These are phyloP conservation scores for Blastosporella zonata DNA, from an alignment of 1,284 basidiomycete species.

Conservation along the genomic window DNA sequence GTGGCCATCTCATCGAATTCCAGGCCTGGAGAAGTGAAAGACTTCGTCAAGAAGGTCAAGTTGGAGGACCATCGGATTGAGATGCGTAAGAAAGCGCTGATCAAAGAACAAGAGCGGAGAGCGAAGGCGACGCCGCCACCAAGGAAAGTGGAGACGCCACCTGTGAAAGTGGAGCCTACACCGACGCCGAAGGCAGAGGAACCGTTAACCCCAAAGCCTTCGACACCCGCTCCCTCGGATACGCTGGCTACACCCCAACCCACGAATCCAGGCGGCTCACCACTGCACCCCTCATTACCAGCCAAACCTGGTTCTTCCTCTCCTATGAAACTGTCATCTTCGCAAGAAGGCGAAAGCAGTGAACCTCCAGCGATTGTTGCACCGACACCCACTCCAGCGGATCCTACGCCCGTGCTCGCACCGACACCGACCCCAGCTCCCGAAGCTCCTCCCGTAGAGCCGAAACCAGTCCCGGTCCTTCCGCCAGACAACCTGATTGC, in stretches of 20 bases:
- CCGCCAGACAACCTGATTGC: conserved; percentile 49
- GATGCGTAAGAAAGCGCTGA: conserved; percentile 54
- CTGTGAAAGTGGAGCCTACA: conserved; percentile 15
- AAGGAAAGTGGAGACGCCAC: conserved; percentile 7
- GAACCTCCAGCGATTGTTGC: conserved; percentile 18
- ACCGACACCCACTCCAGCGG: conserved; percentile 2
- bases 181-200: conserved; percentile 15
- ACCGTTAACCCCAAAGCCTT: conserved; percentile 13
- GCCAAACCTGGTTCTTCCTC: conserved; percentile 40
- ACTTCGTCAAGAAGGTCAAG: conserved; percentile 68
- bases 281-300: conserved; percentile 67
- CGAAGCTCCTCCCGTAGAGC: conserved; percentile 22
- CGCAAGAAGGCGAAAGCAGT: conserved; percentile 12
- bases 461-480: conserved; percentile 23
- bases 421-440: conserved; percentile 23
- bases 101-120: conserved; percentile 40
- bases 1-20: conserved; percentile 23
- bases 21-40: conserved; percentile 68
- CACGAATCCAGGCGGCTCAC: conserved; percentile 30
- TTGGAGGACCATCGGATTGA: conserved; percentile 62
- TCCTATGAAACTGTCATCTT: conserved; percentile 24
- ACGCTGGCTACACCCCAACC: conserved; percentile 26
- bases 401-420: conserved; percentile 31
- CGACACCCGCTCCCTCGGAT: conserved; percentile 23
- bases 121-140: conserved; percentile 37